Evolutionary conservation across 371 early-diverging fungal species (phyloP).

Genomic region (Nematocida ausubeli): DNA sequence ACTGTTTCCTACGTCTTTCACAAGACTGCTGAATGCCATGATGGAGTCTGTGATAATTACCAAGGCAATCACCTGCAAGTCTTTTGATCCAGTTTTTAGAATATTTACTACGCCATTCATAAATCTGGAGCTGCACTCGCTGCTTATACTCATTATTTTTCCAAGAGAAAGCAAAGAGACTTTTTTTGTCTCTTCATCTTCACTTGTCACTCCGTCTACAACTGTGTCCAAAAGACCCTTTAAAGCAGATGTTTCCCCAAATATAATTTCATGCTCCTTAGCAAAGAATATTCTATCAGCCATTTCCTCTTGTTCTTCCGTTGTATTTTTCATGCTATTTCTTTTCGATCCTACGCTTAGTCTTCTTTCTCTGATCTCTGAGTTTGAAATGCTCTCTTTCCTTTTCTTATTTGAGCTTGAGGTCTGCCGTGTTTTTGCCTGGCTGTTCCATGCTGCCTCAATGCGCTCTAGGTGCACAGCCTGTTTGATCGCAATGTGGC

Average conservation of each 20-base stretch:
- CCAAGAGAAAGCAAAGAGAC: conserved; percentile 40
- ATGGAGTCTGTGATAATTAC: conserved; percentile 47
- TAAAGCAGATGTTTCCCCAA: conserved; percentile 55
- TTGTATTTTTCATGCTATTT: conserved; percentile 52
- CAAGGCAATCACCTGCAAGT: conserved; percentile 20
- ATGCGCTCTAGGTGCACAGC: conserved; percentile 62
- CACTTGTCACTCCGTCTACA: background rate
- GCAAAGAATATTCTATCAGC: conserved; percentile 65
- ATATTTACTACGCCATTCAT: conserved; percentile 23
- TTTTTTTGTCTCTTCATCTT: conserved; percentile 13
- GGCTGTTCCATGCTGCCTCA: conserved; percentile 58
- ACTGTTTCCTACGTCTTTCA: conserved; percentile 24
- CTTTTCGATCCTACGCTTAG: conserved; percentile 61
- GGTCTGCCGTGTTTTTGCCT: conserved; percentile 10
- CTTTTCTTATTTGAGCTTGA: conserved; percentile 1
- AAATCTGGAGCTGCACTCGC: conserved; percentile 38
- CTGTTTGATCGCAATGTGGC: conserved; percentile 63
- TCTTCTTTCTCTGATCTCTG: conserved; percentile 64
- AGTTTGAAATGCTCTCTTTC: background rate
- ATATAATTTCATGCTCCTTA: conserved; percentile 67
- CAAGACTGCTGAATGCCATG: conserved; percentile 53
- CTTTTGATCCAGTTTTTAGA: background rate
- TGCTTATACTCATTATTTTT: conserved; percentile 49
- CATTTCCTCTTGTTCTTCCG: conserved; percentile 66
- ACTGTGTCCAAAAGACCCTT: conserved; percentile 51